Percentiles rank a stretch among this genome's conserved stretches.
These are phyloP conservation scores for Mycosarcoma maydis DNA, from an alignment of 1,284 basidiomycete genomes.

Conservation along the genomic window DNA sequence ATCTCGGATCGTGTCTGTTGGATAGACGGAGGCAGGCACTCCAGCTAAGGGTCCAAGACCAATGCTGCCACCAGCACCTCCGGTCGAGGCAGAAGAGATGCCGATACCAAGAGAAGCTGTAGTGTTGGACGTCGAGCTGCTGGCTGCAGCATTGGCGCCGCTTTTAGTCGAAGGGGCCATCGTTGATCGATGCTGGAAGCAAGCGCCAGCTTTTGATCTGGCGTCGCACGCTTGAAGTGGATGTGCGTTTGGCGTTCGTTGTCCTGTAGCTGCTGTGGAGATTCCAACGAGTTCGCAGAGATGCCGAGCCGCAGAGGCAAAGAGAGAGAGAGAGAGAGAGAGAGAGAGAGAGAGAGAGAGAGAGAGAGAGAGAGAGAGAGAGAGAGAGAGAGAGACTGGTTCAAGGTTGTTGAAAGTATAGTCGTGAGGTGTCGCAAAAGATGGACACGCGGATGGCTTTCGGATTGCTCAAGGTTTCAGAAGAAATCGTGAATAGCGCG, in stretches of 20 bases:
- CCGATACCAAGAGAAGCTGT: conserved; percentile 34
- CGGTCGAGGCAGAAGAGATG: conserved; percentile 26
- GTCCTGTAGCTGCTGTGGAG: too few relatives aligned
- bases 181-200: background rate
- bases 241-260: background rate
- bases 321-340: too few relatives aligned
- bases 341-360: too few relatives aligned
- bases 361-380: too few relatives aligned
- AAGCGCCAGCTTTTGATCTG: too few relatives aligned
- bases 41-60: conserved; percentile 36
- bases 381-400: too few relatives aligned
- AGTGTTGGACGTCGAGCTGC: conserved; percentile 22
- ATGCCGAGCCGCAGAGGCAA: too few relatives aligned
- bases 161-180: conserved; percentile 39
- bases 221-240: too few relatives aligned
- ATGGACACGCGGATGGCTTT: conserved; percentile 8
- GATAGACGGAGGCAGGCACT: conserved; percentile 57
- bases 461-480: conserved; percentile 27
- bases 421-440: background rate
- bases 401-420: too few relatives aligned
- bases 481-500: conserved; percentile 11
- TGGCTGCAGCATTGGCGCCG: conserved; percentile 25
- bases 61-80: conserved; percentile 28
- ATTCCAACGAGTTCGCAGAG: too few relatives aligned
- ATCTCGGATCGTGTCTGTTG: conserved; percentile 71